phyloP scores from a whole-genome alignment of 1,139 yeast species.

The Geotrichum bryndzae region DNA sequence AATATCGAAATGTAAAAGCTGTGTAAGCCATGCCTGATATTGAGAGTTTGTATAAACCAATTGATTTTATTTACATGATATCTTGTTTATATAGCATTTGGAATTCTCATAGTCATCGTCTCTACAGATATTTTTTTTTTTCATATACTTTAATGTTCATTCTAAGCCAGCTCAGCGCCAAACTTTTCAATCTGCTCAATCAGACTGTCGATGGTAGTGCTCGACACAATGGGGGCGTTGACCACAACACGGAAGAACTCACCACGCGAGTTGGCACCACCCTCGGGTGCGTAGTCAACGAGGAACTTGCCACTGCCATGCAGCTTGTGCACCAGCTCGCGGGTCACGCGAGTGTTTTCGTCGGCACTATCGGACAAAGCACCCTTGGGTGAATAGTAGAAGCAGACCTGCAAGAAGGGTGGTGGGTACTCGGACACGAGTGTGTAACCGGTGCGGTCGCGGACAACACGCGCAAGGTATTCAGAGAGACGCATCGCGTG shows the following conservation, averaged over 20 bases:
- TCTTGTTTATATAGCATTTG: background rate
- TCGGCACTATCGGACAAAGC: conserved; percentile 24
- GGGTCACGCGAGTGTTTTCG: conserved; percentile 53
- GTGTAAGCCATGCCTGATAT: background rate
- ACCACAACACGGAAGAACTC: conserved; percentile 84
- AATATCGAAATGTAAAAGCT: conserved; percentile 16
- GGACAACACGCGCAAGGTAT: conserved; percentile 49
- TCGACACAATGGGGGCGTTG: conserved; percentile 58
- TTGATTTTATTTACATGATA: background rate
- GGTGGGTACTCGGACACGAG: conserved; percentile 55
- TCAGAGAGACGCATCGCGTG: conserved; percentile 64
- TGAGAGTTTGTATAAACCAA: background rate
- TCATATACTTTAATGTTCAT: background rate
- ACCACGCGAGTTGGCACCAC: conserved; percentile 46
- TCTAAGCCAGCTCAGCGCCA: conserved; percentile 20
- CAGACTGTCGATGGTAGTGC: conserved; percentile 40
- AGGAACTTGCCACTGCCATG: conserved; percentile 61
- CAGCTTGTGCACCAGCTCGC: conserved; percentile 56
- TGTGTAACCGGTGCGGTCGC: conserved; percentile 39
- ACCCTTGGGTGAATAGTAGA: conserved; percentile 54
- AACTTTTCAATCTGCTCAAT: conserved; percentile 34
- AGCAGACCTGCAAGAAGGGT: conserved; percentile 80
- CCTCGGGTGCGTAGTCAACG: conserved; percentile 75
- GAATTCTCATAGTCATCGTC: background rate
- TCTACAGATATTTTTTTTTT: background rate